phyloP scores from a whole-genome alignment of 2,329 filamentous ascomycete genomes.

The Zasmidium citrigriseum region DNA sequence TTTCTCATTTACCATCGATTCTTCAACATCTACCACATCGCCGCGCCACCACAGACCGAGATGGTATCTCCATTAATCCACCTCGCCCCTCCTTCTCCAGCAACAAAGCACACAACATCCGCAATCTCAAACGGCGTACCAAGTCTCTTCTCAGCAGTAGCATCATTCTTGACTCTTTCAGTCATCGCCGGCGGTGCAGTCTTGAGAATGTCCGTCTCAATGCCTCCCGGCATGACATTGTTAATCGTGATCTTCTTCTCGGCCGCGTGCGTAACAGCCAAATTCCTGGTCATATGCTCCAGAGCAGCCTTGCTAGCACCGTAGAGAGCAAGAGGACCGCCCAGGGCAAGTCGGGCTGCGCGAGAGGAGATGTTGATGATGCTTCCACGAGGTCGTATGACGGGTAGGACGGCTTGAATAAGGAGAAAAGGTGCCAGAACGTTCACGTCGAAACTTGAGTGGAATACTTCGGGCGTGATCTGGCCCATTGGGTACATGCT shows the following conservation, averaged over 20 bases:
- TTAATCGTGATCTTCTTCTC: constrained; percentile 61
- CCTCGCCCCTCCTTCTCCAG: constrained; percentile 36
- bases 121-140: constrained; percentile 58
- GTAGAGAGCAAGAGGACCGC: constrained; percentile 50
- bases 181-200: constrained; percentile 58
- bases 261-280: constrained; percentile 59
- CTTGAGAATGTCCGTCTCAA: constrained; percentile 7
- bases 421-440: constrained; percentile 57
- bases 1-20: no score
- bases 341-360: constrained; percentile 50
- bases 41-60: constrained; percentile 5
- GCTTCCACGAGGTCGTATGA: constrained; percentile 49
- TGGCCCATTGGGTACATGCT: constrained; percentile 24
- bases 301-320: constrained; percentile 60
- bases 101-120: constrained; percentile 57
- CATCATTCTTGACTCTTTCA: constrained; percentile 52
- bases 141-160: constrained; percentile 52
- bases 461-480: constrained; percentile 48
- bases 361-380: constrained; percentile 64
- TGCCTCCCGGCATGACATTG: constrained; percentile 56
- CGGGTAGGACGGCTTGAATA: constrained; percentile 54
- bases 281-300: constrained; percentile 60
- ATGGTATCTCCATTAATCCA: constrained; percentile 13
- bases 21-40: constrained; percentile 2
- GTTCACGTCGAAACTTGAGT: constrained; percentile 59